These are phyloP conservation scores for Grigorovia yakushimaensis DNA, from an alignment of 805 yeast species.

Conservation along the genomic window DNA sequence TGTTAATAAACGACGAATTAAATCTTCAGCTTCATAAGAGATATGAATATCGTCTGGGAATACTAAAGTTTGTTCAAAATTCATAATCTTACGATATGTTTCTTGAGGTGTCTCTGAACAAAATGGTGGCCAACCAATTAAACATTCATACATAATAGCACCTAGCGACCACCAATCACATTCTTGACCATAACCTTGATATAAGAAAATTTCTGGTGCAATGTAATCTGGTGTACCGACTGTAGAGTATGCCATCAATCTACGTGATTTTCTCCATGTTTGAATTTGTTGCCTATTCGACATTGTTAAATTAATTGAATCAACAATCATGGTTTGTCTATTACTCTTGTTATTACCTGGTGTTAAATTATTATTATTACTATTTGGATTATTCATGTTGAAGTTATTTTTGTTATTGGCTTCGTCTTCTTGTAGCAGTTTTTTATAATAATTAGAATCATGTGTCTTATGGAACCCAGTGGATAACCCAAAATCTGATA, in stretches of 20 bases:
- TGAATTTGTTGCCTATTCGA: conserved; percentile 91
- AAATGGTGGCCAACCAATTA: conserved; percentile 96
- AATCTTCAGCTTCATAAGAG: conserved; percentile 80
- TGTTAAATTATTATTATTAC: conserved; percentile 21
- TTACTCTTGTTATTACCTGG: conserved; percentile 31
- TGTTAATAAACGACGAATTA: conserved; percentile 67
- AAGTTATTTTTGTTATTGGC: conserved; percentile 4
- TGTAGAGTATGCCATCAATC: conserved; percentile 91
- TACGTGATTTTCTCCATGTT: conserved; percentile 87
- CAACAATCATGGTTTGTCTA: conserved; percentile 79
- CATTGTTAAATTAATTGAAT: conserved; percentile 91
- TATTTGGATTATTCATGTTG: conserved; percentile 6
- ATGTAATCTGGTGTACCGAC: conserved; percentile 96
- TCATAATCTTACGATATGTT: conserved; percentile 81
- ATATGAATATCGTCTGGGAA: conserved; percentile 90
- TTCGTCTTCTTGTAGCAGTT: conserved; percentile 60
- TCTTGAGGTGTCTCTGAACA: conserved; percentile 93
- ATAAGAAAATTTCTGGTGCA: conserved; percentile 88
- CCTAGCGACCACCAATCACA: conserved; percentile 99
- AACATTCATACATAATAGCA: conserved; percentile 92
- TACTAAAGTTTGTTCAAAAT: conserved; percentile 80
- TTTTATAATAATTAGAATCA: conserved; percentile 77
- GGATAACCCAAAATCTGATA: conserved; percentile 80
- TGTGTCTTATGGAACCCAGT: conserved; percentile 92
- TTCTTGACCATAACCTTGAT: conserved; percentile 93